These are phyloP conservation scores for carrot (Daucus carota) DNA, from an alignment of 129 eudicot species.

Conservation along the genomic window DNA sequence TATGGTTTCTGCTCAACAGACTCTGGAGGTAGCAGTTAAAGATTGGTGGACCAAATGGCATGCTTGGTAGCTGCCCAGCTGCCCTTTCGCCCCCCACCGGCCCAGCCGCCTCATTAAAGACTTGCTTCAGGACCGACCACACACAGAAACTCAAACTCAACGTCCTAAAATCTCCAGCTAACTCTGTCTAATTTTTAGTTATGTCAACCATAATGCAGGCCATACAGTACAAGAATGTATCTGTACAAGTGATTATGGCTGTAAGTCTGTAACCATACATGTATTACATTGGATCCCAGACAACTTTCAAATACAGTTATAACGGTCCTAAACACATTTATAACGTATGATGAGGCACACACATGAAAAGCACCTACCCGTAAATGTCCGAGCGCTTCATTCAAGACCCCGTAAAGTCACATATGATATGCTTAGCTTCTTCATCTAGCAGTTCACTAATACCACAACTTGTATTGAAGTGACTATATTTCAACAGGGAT, in stretches of 20 bases:
- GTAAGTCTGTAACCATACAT: background rate
- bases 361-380: background rate
- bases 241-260: background rate
- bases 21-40: background rate
- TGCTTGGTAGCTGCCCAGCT: background rate
- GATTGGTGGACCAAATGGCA: conserved; percentile 6
- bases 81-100: background rate
- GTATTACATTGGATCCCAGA: background rate
- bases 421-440: too few species aligned
- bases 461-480: too few species aligned
- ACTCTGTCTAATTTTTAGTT: background rate
- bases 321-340: background rate
- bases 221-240: background rate
- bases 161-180: background rate
- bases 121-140: background rate
- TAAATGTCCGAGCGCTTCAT: background rate
- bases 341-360: background rate
- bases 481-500: too few species aligned
- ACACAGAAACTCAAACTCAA: background rate
- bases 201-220: background rate
- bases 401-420: background rate
- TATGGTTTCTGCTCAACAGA: background rate
- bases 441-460: too few species aligned
- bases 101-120: background rate
- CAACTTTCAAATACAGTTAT: background rate